Base-by-base conservation (phyloP, 257 asterid genomes). In the Schizonepeta tenuifolia region DNA sequence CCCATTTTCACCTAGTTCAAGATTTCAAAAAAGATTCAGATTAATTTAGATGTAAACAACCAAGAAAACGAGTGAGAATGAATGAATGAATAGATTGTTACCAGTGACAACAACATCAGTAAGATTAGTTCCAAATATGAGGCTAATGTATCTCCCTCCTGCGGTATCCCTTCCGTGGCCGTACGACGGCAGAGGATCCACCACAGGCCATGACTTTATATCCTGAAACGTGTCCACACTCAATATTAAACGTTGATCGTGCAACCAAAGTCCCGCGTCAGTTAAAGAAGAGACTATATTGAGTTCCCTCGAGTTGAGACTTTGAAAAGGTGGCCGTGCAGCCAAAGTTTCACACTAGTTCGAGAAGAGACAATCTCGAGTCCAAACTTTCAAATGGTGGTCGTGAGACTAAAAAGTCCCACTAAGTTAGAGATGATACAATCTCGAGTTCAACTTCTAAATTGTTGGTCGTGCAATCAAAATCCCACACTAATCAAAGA, bases 131-230 rank as follows among this genome's bases (percentile, higher is more conserved):
- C 96, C 96, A 50, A 89, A 89, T 33, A 91, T 63, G 17, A 91
- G 96, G 74, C 97, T 86, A 58, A 83, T 83, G 67, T 84, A 91
- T 70, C 97, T 81, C 33, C 93, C 95, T 6, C 96, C 97, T 0
- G 90, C 77, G 1, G 96, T 71, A 70, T 91, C 96, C 72, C 96
- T 87, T 56, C 97, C 96, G 46, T 79, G 97, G 4, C 97, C 97
- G 43, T 91, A 91, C 17, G 97, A 89, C 36, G 97, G 96, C 75
- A 91, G 71, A 8, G 97, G 96, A 56, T 86, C 91, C 54, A 91
- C 71, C 78, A 91, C 82, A 0, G 90, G 86, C 96, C 96, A 89
- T 3, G 79, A 43, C 6, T 22, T 74, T 77, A 87, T 82, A 40
- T 91, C 95, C 97, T 91, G 88, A 70, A 63, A 76, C 50, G 41